Evolutionary conservation across 2,329 filamentous ascomycete genomes (phyloP).

Genomic region (Thermoascus crustaceus): DNA sequence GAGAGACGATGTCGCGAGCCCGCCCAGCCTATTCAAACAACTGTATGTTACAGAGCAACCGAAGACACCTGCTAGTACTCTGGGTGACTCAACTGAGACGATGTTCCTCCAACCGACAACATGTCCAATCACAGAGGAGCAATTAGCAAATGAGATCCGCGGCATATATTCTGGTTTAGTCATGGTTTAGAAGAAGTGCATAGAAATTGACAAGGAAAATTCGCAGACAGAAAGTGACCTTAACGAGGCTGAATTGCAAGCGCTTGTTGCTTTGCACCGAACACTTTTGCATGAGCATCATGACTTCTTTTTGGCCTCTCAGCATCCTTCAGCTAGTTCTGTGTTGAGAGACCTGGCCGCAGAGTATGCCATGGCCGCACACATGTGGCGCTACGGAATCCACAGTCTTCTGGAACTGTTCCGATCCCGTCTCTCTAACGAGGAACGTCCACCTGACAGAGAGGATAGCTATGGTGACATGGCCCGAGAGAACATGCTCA

Average conservation of each 20-base stretch:
- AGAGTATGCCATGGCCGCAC: conserved; percentile 83
- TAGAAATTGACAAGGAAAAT: conserved; percentile 66
- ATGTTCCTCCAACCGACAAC: conserved; percentile 54
- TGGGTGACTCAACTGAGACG: too few relatives aligned
- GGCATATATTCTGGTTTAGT: conserved; percentile 64
- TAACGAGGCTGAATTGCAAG: conserved; percentile 69
- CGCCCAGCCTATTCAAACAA: not conserved
- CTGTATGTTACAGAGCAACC: not conserved
- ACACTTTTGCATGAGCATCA: conserved; percentile 76
- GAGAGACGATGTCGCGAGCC: too few relatives aligned
- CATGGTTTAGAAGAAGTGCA: conserved; percentile 81
- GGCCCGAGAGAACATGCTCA: conserved; percentile 83
- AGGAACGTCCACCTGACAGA: too few relatives aligned
- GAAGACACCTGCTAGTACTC: too few relatives aligned
- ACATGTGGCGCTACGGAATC: conserved; percentile 93
- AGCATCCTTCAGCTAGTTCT: conserved; percentile 69
- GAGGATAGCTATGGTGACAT: too few relatives aligned
- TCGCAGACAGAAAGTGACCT: conserved; percentile 45
- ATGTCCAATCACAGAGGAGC: conserved; percentile 63
- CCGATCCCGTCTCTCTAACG: conserved; percentile 61
- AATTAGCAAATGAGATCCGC: conserved; percentile 66
- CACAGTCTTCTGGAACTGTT: conserved; percentile 75
- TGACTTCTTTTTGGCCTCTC: conserved; percentile 77
- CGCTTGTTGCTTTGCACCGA: conserved; percentile 70
- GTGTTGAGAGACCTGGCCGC: conserved; percentile 60